Base-by-base conservation (phyloP, 2,329 filamentous ascomycete species). In the Biscogniauxia mediterranea region DNA sequence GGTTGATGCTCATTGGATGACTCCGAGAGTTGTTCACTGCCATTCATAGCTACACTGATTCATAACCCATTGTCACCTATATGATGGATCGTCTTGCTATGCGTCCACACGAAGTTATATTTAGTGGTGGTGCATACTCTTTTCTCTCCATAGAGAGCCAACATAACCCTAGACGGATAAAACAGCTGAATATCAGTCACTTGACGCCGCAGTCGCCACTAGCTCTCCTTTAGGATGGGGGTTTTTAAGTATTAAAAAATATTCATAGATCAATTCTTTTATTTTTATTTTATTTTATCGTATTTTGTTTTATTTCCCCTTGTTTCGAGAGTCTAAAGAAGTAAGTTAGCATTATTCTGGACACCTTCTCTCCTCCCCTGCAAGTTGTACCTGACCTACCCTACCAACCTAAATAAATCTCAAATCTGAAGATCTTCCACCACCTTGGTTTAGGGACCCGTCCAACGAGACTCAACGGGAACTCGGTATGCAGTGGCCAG, bases 301-400 rank as follows among this genome's bases (percentile, higher is more conserved):
- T 32, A 32, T 46, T n/a, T n/a, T 46, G 5, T 17, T 46, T 46
- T 46, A 46, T 46, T n/a, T 15, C 11, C 38, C 38, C 11, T 46
- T 46, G 38, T 46, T n/a, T 46, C 38, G 15, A 46, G 38, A 46
- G 38, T 17, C 15, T 46, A 46, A 46, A 46, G 17, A n/a, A n/a
- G 38, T 46, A n/a, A 23, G 5, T 23, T 5, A 23, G 23, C 38
- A 46, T n/a, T 46, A 46, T 32, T 19, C 17, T 23, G 52, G 55
- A 25, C 38, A 54, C 32, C 28, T 49, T 55, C 49, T 23, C 56
- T 52, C 56, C 23, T 25, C 17, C 59, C 19, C 52, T 52, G 38
- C 25, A 56, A 56, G 55, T 32, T 63, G 42, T 54, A 42, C 49
- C 42, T 63, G 46, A 60, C 28, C 15, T 52, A 56, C 13, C 32